phyloP scores from a whole-genome alignment of 225 moss, liverwort and hornwort species.

The Antitrichia curtipendula region DNA sequence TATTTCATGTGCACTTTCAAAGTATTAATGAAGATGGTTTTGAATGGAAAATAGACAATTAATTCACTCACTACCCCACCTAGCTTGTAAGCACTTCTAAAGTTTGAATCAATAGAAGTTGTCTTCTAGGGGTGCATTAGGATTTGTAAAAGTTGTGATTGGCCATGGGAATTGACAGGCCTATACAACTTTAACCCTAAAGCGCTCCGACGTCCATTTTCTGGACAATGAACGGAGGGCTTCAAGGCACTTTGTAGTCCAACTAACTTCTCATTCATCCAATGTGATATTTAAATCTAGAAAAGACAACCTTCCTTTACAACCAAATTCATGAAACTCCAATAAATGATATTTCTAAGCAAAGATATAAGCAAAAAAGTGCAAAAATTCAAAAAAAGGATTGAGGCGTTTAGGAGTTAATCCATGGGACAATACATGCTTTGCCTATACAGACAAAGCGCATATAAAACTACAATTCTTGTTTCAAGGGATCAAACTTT shows the following conservation, averaged over 20 bases:
- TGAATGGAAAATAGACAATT: not conserved
- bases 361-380: too few relatives aligned
- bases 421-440: rapidly evolving
- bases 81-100: not conserved
- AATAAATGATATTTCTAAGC: too few relatives aligned
- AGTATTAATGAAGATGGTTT: not conserved
- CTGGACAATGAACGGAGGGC: too few relatives aligned
- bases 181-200: not conserved
- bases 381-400: too few relatives aligned
- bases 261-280: too few relatives aligned
- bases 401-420: too few relatives aligned
- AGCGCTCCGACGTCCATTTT: too few relatives aligned
- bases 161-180: rapidly evolving
- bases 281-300: too few relatives aligned
- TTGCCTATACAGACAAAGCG: rapidly evolving
- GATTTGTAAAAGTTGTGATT: not conserved
- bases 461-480: rapidly evolving
- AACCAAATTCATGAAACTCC: too few relatives aligned
- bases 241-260: too few relatives aligned
- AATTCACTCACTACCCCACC: too few relatives aligned
- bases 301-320: too few relatives aligned
- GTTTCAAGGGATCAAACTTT: not conserved
- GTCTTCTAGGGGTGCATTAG: not conserved
- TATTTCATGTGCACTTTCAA: not conserved
- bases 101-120: not conserved